phyloP scores from a whole-genome alignment of 352 stramenopile genomes.

The Sclerospora graminicola region DNA sequence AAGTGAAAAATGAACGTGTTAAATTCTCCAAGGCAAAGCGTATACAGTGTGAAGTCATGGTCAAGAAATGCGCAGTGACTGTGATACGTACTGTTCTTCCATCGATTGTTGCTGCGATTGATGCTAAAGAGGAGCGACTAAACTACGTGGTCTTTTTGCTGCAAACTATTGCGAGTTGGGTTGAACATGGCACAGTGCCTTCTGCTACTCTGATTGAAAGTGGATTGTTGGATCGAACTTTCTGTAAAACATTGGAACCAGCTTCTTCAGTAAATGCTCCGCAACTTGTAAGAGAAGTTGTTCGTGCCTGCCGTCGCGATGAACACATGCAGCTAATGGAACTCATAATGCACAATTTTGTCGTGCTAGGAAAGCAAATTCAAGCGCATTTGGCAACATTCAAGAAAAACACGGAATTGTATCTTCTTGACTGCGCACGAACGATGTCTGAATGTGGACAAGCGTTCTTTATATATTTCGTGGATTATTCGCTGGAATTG shows the following conservation, averaged over 20 bases:
- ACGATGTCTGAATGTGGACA: too few relatives aligned
- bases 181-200: constrained; percentile 56
- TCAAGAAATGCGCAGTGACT: constrained; percentile 61
- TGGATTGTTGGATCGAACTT: constrained; percentile 40
- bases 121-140: constrained; percentile 35
- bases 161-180: constrained; percentile 60
- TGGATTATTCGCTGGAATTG: constrained; percentile 60
- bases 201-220: constrained; percentile 47
- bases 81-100: too few relatives aligned
- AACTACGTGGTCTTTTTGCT: constrained; percentile 40
- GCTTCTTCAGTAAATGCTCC: constrained; percentile 41
- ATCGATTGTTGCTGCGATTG: constrained; percentile 46
- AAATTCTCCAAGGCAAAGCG: constrained; percentile 68
- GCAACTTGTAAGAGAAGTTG: constrained; percentile 54
- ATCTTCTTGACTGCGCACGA: constrained; percentile 49
- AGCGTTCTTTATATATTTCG: constrained; percentile 68
- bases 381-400: constrained; percentile 20
- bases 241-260: too few relatives aligned
- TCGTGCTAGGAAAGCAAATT: constrained; percentile 54
- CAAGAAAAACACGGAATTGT: constrained; percentile 27
- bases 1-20: constrained; percentile 69
- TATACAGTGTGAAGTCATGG: constrained; percentile 48
- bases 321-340: constrained; percentile 65
- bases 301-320: constrained; percentile 43
- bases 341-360: constrained; percentile 67